Conservation (phyloP, 2,329 filamentous ascomycete species). For the Penicillium sp. region DNA sequence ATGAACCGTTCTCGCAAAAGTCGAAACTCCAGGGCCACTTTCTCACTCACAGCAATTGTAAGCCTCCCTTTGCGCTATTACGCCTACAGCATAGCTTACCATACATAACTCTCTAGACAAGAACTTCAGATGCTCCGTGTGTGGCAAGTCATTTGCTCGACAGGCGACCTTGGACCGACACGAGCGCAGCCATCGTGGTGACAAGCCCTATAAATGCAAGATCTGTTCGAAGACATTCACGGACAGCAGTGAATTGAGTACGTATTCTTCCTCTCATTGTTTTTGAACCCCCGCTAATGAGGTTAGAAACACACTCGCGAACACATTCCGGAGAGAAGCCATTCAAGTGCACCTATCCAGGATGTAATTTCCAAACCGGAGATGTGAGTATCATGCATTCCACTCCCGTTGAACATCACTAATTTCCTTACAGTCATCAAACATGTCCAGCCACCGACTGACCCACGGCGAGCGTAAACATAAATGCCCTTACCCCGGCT, state of each 20-base stretch:
- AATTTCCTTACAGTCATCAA: conserved; percentile 36
- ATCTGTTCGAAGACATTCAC: conserved; percentile 44
- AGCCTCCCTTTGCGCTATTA: conserved; percentile 3
- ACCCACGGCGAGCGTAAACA: conserved; percentile 45
- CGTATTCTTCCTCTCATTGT: conserved; percentile 5
- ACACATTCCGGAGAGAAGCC: conserved; percentile 46
- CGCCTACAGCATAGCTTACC: not conserved
- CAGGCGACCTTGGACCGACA: conserved; percentile 46
- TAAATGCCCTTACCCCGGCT: conserved; percentile 40
- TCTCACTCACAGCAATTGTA: conserved; percentile 46
- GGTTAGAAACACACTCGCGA: conserved; percentile 42
- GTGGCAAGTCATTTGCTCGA: conserved; percentile 43
- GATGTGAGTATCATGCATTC: conserved; percentile 35
- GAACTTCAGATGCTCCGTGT: conserved; percentile 42
- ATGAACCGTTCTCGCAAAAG: conserved; percentile 47
- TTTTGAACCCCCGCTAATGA: conserved; percentile 19
- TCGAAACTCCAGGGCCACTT: conserved; percentile 47
- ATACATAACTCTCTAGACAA: conserved; percentile 32
- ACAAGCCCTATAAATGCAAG: conserved; percentile 44
- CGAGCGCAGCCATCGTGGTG: conserved; percentile 45
- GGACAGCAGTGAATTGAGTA: conserved; percentile 47
- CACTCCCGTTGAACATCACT: not conserved
- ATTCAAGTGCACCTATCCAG: conserved; percentile 44
- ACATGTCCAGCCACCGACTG: conserved; percentile 46
- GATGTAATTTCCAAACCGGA: conserved; percentile 44